Evolutionary conservation across 805 yeast genomes (phyloP).

Genomic region (Naumovozyma castellii): DNA sequence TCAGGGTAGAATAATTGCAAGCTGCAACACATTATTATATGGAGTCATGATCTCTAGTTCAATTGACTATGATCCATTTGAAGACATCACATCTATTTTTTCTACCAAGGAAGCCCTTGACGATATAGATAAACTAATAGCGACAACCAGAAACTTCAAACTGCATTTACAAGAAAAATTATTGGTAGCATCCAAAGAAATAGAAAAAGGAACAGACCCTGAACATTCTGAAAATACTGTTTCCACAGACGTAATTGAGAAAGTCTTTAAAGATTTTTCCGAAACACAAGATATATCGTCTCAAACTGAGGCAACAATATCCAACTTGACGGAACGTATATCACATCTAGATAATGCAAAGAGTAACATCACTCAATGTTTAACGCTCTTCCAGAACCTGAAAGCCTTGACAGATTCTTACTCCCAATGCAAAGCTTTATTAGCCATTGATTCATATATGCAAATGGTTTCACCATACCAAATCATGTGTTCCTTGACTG

Average conservation of each 20-base stretch:
- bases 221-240: not conserved
- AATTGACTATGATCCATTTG: constrained; percentile 42
- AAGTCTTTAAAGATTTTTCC: constrained; percentile 40
- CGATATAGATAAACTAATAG: constrained; percentile 42
- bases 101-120: constrained; percentile 41
- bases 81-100: constrained; percentile 44
- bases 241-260: constrained; percentile 14
- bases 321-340: constrained; percentile 66
- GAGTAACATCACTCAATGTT: constrained; percentile 69
- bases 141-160: constrained; percentile 44
- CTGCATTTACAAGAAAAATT: constrained; percentile 40
- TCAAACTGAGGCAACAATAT: constrained; percentile 53
- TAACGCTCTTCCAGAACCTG: constrained; percentile 77
- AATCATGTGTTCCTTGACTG: constrained; percentile 27
- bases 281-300: constrained; percentile 75
- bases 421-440: constrained; percentile 13
- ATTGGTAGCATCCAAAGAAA: constrained; percentile 13
- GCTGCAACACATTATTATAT: too few relatives aligned
- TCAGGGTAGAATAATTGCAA: too few relatives aligned
- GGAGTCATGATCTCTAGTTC: constrained; percentile 25
- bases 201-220: not conserved
- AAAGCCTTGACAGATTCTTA: constrained; percentile 64
- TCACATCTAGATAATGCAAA: constrained; percentile 74
- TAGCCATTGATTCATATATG: constrained; percentile 11
- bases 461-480: constrained; percentile 24